Evolutionary conservation across 768 basidiomycete genomes (phyloP).

Genomic region (Ramaria sp.): DNA sequence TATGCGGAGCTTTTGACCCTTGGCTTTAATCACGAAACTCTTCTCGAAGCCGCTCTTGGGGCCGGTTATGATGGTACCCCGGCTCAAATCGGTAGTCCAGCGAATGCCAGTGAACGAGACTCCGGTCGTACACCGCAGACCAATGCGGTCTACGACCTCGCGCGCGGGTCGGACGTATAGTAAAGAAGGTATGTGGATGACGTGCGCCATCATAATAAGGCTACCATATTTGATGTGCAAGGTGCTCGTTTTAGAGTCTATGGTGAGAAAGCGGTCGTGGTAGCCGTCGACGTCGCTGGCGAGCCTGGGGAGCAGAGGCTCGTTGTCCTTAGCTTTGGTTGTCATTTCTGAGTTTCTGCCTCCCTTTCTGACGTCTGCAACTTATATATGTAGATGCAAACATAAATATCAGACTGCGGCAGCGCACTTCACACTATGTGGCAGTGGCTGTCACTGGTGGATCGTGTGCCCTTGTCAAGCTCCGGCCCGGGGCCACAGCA

Average conservation of each 20-base stretch:
- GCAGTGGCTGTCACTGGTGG: no score
- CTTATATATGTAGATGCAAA: no score
- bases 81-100: background rate
- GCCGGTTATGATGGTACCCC: background rate
- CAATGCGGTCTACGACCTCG: background rate
- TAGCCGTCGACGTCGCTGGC: no score
- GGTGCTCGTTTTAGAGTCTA: no score
- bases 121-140: background rate
- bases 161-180: background rate
- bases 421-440: no score
- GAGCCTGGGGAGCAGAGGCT: no score
- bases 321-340: background rate
- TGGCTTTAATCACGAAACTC: slow-evolving; percentile 2
- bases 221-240: background rate
- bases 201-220: background rate
- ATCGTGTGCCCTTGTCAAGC: no score
- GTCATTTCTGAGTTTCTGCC: background rate
- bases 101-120: background rate
- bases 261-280: no score
- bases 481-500: no score
- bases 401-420: no score
- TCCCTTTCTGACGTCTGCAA: no score
- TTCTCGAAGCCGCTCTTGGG: background rate
- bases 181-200: background rate
- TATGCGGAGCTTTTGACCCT: background rate